Conservation (phyloP, 2,329 filamentous ascomycete genomes). For the Onygena corvina region DNA sequence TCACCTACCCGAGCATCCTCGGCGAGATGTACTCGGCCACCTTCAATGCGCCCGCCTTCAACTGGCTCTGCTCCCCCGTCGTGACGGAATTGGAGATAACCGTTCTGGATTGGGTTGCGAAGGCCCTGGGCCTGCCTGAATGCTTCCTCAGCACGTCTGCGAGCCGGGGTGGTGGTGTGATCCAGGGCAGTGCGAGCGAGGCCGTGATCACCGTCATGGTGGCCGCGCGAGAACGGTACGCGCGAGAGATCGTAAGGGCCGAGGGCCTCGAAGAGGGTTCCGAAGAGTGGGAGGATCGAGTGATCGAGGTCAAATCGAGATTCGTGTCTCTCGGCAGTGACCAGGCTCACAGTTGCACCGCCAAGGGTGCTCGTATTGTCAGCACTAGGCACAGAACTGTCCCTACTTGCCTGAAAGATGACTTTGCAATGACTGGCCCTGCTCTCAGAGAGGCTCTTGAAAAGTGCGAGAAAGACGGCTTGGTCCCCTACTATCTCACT, state of each 20-base stretch:
- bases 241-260: constrained; percentile 47
- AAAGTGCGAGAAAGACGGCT: constrained; percentile 53
- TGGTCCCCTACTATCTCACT: constrained; percentile 79
- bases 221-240: constrained; percentile 69
- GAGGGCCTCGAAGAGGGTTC: constrained; percentile 35
- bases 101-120: constrained; percentile 81
- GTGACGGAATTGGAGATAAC: constrained; percentile 90
- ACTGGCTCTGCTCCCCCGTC: constrained; percentile 89
- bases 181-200: constrained; percentile 83
- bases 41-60: constrained; percentile 85
- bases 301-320: constrained; percentile 53
- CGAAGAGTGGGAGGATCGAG: constrained; percentile 56
- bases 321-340: constrained; percentile 73
- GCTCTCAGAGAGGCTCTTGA: constrained; percentile 51
- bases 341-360: constrained; percentile 69
- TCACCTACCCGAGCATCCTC: constrained; percentile 70
- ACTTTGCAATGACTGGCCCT: constrained; percentile 57
- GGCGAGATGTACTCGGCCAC: constrained; percentile 86
- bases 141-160: constrained; percentile 61
- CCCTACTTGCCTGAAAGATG: constrained; percentile 48
- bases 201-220: constrained; percentile 77
- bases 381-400: constrained; percentile 71
- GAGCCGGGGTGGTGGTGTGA: constrained; percentile 66
- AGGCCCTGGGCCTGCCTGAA: constrained; percentile 58
- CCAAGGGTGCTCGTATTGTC: constrained; percentile 76